phyloP scores from a whole-genome alignment of 345 rosid genomes.

The Abelmoschus esculentus region DNA sequence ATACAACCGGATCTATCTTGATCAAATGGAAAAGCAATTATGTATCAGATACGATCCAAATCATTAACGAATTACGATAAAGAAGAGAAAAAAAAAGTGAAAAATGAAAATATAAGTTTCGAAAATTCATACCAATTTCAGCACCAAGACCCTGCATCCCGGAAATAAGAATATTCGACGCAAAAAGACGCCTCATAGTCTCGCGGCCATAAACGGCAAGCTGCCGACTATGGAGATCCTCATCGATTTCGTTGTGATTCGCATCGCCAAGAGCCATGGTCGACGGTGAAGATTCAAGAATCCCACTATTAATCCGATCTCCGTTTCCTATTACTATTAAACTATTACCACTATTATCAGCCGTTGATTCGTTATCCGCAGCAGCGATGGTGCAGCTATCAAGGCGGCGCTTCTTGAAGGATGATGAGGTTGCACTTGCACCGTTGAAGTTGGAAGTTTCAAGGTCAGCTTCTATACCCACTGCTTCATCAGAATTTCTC shows the following conservation, averaged over 20 bases:
- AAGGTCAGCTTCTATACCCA: slow-evolving; percentile 37
- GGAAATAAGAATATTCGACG: slow-evolving; percentile 75
- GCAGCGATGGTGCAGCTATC: slow-evolving; percentile 13
- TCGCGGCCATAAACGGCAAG: slow-evolving; percentile 99
- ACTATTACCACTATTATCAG: slow-evolving; percentile 15
- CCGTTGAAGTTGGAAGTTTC: slow-evolving; percentile 15
- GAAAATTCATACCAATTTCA: slow-evolving; percentile 61
- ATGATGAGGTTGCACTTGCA: slow-evolving; percentile 28
- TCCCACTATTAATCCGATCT: slow-evolving; percentile 15
- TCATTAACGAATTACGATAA: background rate
- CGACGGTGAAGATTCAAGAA: slow-evolving; percentile 15
- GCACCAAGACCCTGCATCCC: slow-evolving; percentile 97
- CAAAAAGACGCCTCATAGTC: slow-evolving; percentile 94
- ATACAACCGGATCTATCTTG: background rate
- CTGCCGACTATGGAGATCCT: slow-evolving; percentile 98
- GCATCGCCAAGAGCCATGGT: slow-evolving; percentile 72
- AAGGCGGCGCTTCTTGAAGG: slow-evolving; percentile 54
- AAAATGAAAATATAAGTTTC: background rate
- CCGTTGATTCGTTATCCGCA: slow-evolving; percentile 23
- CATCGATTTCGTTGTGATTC: slow-evolving; percentile 75
- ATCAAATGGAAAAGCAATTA: background rate
- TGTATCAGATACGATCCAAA: background rate
- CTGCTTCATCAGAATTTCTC: slow-evolving; percentile 62
- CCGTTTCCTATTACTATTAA: slow-evolving; percentile 17
- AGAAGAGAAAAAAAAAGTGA: background rate